Percentiles rank a stretch among this genome's conserved stretches.
Evolutionary conservation across 106 monocot species (phyloP).

Genomic region (Phalaenopsis aphrodite): DNA sequence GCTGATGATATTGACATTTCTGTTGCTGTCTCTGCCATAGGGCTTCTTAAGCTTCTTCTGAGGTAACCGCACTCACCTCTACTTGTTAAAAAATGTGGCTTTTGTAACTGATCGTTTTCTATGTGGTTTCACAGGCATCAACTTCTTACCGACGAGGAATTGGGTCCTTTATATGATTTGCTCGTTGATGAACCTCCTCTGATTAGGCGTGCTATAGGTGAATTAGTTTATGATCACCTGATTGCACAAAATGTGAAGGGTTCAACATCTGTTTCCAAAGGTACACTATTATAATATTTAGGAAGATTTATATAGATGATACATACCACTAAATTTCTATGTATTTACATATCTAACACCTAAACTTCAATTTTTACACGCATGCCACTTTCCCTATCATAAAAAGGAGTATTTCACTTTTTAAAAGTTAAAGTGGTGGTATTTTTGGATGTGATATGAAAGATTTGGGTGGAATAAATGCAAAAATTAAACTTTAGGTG

Average conservation of each 20-base stretch:
- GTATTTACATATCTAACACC: no score
- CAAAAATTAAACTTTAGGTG: no score
- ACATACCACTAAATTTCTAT: no score
- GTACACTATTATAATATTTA: conserved; percentile 12
- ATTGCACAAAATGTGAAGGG: conserved; percentile 84
- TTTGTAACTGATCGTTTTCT: background rate
- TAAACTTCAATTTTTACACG: no score
- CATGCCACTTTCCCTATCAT: no score
- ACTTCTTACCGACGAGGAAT: conserved; percentile 85
- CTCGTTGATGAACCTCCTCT: conserved; percentile 94
- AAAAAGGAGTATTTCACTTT: no score
- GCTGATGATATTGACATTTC: conserved; percentile 95
- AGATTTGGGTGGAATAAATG: no score
- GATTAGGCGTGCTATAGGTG: conserved; percentile 95
- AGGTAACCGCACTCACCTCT: conserved; percentile 32
- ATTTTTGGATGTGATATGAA: no score
- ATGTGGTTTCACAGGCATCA: conserved; percentile 68
- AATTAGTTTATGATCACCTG: conserved; percentile 94
- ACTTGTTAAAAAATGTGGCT: background rate
- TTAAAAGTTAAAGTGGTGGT: no score
- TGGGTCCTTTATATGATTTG: conserved; percentile 94
- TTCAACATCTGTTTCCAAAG: conserved; percentile 40
- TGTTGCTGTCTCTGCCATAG: conserved; percentile 87
- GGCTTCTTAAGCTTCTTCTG: conserved; percentile 79
- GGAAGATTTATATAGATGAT: no score